phyloP scores from a whole-genome alignment of 768 basidiomycete species.

The Jaapia argillacea region DNA sequence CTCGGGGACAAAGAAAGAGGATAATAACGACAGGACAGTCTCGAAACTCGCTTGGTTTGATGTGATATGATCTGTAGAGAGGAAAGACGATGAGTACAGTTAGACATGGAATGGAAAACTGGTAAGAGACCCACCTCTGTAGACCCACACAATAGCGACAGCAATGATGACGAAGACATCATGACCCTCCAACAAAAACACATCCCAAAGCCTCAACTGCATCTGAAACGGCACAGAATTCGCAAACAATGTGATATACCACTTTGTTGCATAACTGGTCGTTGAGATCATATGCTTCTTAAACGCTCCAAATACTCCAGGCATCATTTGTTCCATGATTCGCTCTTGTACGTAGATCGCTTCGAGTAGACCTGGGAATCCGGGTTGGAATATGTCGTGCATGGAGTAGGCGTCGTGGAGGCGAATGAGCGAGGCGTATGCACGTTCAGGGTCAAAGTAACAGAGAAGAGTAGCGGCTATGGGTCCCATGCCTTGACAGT shows the following conservation, averaged over 20 bases:
- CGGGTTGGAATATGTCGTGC: slow-evolving; percentile 84
- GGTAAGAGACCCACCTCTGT: slow-evolving; percentile 49
- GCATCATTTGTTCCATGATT: slow-evolving; percentile 80
- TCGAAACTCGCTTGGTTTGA: slow-evolving; percentile 76
- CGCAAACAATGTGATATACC: slow-evolving; percentile 98
- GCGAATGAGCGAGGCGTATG: slow-evolving; percentile 76
- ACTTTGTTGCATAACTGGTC: slow-evolving; percentile 94
- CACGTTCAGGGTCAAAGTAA: slow-evolving; percentile 87
- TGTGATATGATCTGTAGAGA: slow-evolving; percentile 65
- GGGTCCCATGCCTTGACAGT: slow-evolving; percentile 98
- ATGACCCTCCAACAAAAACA: slow-evolving; percentile 80
- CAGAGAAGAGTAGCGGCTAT: slow-evolving; percentile 91
- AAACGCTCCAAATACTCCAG: slow-evolving; percentile 79
- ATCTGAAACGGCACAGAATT: slow-evolving; percentile 95
- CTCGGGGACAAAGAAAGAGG: slow-evolving; percentile 92
- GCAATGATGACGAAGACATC: slow-evolving; percentile 84
- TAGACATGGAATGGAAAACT: slow-evolving; percentile 1
- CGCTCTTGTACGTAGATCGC: slow-evolving; percentile 95
- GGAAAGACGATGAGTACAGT: background rate
- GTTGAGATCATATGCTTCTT: slow-evolving; percentile 85
- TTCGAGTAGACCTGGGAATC: slow-evolving; percentile 93
- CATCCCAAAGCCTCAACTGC: slow-evolving; percentile 93
- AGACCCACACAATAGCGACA: slow-evolving; percentile 85
- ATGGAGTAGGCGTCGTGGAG: slow-evolving; percentile 83
- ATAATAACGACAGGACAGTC: slow-evolving; percentile 81